Evolutionary conservation across 768 basidiomycete genomes (phyloP).

Genomic region (Mycena galericulata): DNA sequence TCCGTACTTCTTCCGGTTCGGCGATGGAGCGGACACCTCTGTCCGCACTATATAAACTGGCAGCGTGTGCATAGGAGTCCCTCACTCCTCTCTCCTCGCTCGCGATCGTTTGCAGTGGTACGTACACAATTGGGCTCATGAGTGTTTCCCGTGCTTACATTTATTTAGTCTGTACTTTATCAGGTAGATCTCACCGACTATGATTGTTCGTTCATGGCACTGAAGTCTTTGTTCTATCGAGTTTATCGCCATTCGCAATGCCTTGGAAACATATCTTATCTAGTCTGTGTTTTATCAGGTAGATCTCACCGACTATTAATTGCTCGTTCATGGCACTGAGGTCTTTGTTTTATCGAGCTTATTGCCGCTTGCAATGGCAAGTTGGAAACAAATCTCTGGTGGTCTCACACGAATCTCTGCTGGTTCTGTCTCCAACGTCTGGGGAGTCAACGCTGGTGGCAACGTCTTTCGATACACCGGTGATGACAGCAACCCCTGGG

Average conservation of each 20-base stretch:
- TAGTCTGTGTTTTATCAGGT: conserved; percentile 11
- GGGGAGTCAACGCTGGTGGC: conserved; percentile 6
- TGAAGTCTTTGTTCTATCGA: no score
- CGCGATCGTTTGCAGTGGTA: conserved; percentile 3
- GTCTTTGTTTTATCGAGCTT: no score
- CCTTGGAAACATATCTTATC: no score
- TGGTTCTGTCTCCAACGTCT: conserved; percentile 6
- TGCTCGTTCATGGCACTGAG: no score
- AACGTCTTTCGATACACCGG: conserved; percentile 6
- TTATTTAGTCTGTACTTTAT: conserved; percentile 10
- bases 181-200: no score
- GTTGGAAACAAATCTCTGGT: no score
- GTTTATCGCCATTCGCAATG: no score
- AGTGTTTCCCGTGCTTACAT: conserved; percentile 2
- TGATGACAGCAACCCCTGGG: conserved; percentile 9
- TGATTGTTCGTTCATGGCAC: no score
- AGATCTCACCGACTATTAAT: no score
- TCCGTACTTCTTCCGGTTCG: no score
- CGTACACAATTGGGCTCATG: background rate
- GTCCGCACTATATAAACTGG: conserved; percentile 5
- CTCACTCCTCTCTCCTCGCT: background rate
- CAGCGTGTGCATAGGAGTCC: background rate
- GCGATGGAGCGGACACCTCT: no score
- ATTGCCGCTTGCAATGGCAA: no score
- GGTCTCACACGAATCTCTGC: conserved; percentile 8